phyloP scores from a whole-genome alignment of 2,329 filamentous ascomycete genomes.

The Penicillium sp. region DNA sequence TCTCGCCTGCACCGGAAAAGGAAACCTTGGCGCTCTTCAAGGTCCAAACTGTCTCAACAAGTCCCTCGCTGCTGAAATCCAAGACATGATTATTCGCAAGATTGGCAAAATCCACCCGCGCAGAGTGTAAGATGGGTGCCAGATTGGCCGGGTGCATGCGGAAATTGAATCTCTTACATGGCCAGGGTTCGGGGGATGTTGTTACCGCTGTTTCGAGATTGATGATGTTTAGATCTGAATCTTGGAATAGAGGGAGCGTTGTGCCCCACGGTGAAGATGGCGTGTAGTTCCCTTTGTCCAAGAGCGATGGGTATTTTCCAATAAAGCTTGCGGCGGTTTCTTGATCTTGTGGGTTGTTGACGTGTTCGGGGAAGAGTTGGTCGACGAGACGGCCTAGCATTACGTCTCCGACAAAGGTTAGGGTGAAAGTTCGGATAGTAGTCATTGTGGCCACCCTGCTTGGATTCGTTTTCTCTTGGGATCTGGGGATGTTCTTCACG shows the following conservation, averaged over 20 bases:
- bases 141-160: slow-evolving; percentile 47
- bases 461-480: too few relatives aligned
- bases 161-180: slow-evolving; percentile 46
- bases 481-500: too few relatives aligned
- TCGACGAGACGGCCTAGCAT: slow-evolving; percentile 49
- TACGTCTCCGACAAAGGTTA: slow-evolving; percentile 44
- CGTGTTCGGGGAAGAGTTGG: slow-evolving; percentile 42
- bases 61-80: slow-evolving; percentile 40
- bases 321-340: slow-evolving; percentile 23
- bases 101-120: slow-evolving; percentile 37
- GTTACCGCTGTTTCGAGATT: slow-evolving; percentile 48
- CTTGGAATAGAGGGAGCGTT: slow-evolving; percentile 35
- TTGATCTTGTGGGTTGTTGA: slow-evolving; percentile 32
- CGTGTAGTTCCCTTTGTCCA: slow-evolving; percentile 25
- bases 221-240: slow-evolving; percentile 41
- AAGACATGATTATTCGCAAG: slow-evolving; percentile 48
- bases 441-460: slow-evolving; percentile 5
- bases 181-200: slow-evolving; percentile 37
- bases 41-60: slow-evolving; percentile 39
- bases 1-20: slow-evolving; percentile 39
- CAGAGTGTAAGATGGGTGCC: slow-evolving; percentile 32
- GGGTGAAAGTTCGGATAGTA: slow-evolving; percentile 25
- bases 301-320: slow-evolving; percentile 24
- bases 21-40: slow-evolving; percentile 31
- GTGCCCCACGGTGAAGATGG: slow-evolving; percentile 41